Conservation (phyloP, 768 basidiomycete genomes). For the Rhodotorula diobovata region DNA sequence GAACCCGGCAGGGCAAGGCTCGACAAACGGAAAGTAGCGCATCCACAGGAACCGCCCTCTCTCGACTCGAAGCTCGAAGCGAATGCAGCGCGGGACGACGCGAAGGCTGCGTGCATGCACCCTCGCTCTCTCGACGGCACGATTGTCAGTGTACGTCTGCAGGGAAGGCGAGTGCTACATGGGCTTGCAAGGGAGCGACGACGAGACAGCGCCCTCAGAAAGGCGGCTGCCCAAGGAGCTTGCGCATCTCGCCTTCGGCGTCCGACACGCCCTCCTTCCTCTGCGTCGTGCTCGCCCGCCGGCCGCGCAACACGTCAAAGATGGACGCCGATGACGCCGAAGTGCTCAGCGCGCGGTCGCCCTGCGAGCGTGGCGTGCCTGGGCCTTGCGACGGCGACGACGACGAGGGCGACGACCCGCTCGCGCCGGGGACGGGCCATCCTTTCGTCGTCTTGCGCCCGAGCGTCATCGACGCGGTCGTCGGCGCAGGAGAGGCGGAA, state of each 20-base stretch:
- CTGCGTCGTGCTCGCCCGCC: background rate
- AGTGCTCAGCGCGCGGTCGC: background rate
- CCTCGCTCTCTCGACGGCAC: no score
- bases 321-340: conserved; percentile 15
- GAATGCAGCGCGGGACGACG: no score
- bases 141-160: no score
- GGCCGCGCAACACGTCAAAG: conserved; percentile 14
- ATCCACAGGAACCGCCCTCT: no score
- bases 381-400: background rate
- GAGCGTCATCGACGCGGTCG: background rate
- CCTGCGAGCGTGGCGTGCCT: background rate
- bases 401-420: background rate
- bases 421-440: background rate
- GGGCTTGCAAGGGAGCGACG: background rate
- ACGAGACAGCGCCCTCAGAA: background rate
- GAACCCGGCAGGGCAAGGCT: no score
- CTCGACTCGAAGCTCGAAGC: no score
- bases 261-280: background rate
- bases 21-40: no score
- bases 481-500: background rate
- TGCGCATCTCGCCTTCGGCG: conserved; percentile 29
- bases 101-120: no score
- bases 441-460: background rate
- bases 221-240: conserved; percentile 29
- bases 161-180: no score